Evolutionary conservation across 106 monocot species (phyloP), one percentile per base, ranked within the genome.

Genomic region (Platanthera guangdongensis): DNA sequence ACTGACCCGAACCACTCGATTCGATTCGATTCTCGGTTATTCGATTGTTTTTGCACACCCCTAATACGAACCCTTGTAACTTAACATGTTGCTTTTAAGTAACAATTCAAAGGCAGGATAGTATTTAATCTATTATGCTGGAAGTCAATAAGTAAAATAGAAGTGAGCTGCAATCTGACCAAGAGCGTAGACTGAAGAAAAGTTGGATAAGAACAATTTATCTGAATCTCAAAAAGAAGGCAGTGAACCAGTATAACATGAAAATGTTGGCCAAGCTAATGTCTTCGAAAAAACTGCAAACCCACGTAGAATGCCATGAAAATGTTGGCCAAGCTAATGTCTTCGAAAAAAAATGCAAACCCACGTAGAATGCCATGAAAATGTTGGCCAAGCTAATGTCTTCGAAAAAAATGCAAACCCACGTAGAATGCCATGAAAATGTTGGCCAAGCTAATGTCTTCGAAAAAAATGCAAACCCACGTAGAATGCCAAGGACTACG

Each of bases 261-360:
- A 57, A 57, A n/a, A 57, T 57, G 39, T 57, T 57, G 57, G 57
- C 18, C 57, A 57, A 57, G 18, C 57, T 57, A 57, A 57, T n/a
- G 16, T 16, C 15, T n/a, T 57, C 57, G 6, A 16, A 6, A 57
- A 57, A 16, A 57, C 15, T 16, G 3, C 57, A 5, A 57, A 15
- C 57, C 11, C 15, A 1, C n/a, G 3, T 57, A 57, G n/a, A 57
- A 57, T 14, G 57, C 5, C 12, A 57, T 15, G 57, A 4, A 13
- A 15, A 14, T 57, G 25, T 57, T 57, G 57, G 57, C n/a, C 57
- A 57, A 57, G 57, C 57, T 57, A 57, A 57, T 15, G 4, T 15
- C 13, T 16, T 57, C 57, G n/a, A n/a, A 9, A 15, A 5, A 57
- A 57, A 15, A 57, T 16, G 3, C 57, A 5, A 57, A 15, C 57